Base-by-base conservation (phyloP, 805 yeast species). In the Candida tammaniensis region DNA sequence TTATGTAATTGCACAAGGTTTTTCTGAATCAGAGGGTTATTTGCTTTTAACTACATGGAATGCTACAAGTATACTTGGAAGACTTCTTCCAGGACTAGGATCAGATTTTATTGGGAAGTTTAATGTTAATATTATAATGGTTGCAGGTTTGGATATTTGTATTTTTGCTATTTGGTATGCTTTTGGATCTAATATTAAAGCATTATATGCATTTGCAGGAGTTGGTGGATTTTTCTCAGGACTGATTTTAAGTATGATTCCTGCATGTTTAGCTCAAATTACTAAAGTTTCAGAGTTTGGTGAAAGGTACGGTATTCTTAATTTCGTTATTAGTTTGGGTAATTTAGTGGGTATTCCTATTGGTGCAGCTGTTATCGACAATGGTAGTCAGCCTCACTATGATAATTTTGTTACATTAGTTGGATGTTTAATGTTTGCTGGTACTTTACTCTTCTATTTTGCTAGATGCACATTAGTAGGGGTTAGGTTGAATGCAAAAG, bases 221-320 rank as follows among this genome's bases (percentile, higher is more conserved):
- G 26, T 61, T 17, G 64, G 59, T 17, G 70, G 70, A 1, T 57
- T 49, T 32, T 59, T 57, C 37, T 52, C 52, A 44, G 63, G 64
- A 4, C 52, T 61, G 27, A 59, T 64, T 22, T 49, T 61, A 30
- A 52, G 64, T 24, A 48, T 63, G 47, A 46, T 64, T 13, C 69
- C 70, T 2, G 50, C 63, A 3, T 82, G 89, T 43, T 69, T 81
- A 14, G 76, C 84, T 0, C 76, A 74, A 30, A 75, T 83, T 19
- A 72, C 80, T 4, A 54, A 55, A 6, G 68, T 57, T 9, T 50
- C 54, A 29, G 55, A 61, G 30, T 57, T 64, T 38, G 69, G 69
- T 23, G 57, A 56, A 30, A 53, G 56, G 23, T 63, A 62, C 36
- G 67, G 68, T 1, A 39, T 61, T 16, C 48, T 62, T 31, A 55